A percentile compares a stretch with the other conserved stretches of the same genome.
phyloP scores from a whole-genome alignment of 305 asterid genomes.

The Fraxinus ornus region DNA sequence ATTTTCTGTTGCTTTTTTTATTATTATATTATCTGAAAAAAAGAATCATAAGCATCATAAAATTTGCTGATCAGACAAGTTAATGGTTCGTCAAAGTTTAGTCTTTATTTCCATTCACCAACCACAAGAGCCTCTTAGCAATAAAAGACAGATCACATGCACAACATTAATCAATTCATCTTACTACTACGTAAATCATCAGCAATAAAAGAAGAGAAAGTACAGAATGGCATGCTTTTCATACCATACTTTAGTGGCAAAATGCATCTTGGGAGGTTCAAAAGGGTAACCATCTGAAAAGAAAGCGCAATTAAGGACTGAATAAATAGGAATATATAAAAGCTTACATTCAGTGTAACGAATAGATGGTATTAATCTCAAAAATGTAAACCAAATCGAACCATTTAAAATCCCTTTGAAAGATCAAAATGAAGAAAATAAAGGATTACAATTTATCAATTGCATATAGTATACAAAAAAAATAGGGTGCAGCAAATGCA shows the following conservation, averaged over 20 bases:
- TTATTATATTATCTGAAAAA: neutral
- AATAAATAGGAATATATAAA: neutral
- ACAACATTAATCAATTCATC: conserved; percentile 16
- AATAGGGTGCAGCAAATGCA: neutral
- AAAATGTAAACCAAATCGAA: neutral
- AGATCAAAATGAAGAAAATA: neutral
- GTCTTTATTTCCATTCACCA: neutral
- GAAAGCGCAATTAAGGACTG: conserved; percentile 4
- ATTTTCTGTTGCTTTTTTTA: neutral
- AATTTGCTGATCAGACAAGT: neutral
- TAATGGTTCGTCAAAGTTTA: conserved; percentile 7
- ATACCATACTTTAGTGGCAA: conserved; percentile 95
- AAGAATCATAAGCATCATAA: neutral
- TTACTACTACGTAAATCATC: conserved; percentile 8
- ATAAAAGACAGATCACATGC: conserved; percentile 3
- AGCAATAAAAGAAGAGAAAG: conserved; percentile 11
- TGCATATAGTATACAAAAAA: neutral
- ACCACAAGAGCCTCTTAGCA: neutral
- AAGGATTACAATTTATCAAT: neutral
- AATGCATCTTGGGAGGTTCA: conserved; percentile 91
- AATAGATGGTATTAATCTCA: neutral
- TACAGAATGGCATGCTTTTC: conserved; percentile 26
- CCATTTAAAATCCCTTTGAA: neutral
- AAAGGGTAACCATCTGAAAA: conserved; percentile 92
- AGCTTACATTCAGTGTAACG: neutral